A percentile compares a stretch with the other conserved stretches of the same genome.
Evolutionary conservation across 2,329 filamentous ascomycete species (phyloP).

Genomic region (Cryphonectria carpinicola): DNA sequence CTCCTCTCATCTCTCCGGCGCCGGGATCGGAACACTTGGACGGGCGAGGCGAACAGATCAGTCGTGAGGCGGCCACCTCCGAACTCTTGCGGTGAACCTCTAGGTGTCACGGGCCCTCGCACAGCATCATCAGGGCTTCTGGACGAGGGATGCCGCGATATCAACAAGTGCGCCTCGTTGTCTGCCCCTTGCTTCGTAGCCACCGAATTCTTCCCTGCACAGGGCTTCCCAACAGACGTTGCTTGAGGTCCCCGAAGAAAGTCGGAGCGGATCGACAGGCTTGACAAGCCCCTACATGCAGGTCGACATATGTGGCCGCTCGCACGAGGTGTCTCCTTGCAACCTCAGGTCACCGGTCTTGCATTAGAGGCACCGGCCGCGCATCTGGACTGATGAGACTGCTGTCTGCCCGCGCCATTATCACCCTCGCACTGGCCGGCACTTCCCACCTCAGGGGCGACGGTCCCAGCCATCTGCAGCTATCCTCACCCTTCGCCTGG

Average conservation of each 20-base stretch:
- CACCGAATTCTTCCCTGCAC: neutral
- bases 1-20: neutral
- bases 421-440: neutral
- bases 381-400: neutral
- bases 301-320: conserved; percentile 7
- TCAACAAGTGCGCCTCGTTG: conserved; percentile 2
- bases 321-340: neutral
- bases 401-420: neutral
- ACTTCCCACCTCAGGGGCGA: neutral
- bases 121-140: neutral
- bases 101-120: conserved; percentile 5
- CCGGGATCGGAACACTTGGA: neutral
- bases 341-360: conserved; percentile 19
- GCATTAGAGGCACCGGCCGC: neutral
- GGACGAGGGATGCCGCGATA: neutral
- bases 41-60: neutral
- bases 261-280: neutral
- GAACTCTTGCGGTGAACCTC: neutral
- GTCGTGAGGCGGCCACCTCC: neutral
- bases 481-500: neutral
- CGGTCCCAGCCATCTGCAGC: neutral
- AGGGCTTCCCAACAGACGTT: neutral
- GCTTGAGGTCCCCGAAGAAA: neutral
- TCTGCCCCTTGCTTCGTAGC: neutral
- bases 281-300: neutral